A percentile compares a stretch with the other conserved stretches of the same genome.
phyloP scores from a whole-genome alignment of 768 basidiomycete species.

The Cytidiella melzeri region DNA sequence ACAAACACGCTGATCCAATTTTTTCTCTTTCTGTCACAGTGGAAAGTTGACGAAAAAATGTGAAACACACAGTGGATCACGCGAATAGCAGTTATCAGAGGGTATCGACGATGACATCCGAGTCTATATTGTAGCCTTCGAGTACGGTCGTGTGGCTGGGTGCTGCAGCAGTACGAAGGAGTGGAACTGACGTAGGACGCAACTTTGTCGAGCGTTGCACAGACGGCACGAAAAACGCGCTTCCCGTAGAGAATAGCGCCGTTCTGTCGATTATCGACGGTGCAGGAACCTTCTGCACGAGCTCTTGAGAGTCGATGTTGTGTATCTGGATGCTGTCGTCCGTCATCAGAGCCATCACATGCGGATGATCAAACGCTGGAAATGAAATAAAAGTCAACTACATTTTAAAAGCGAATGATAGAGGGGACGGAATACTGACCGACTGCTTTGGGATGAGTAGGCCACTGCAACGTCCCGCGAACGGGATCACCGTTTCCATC shows the following conservation, averaged over 20 bases:
- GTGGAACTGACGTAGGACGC: slow-evolving; percentile 25
- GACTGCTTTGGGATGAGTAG: slow-evolving; percentile 65
- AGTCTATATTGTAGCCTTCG: too few relatives aligned
- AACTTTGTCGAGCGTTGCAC: slow-evolving; percentile 35
- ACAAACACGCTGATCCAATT: too few relatives aligned
- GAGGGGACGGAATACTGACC: slow-evolving; percentile 61
- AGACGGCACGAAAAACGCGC: slow-evolving; percentile 39
- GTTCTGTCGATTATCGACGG: slow-evolving; percentile 29
- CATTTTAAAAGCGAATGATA: too few relatives aligned
- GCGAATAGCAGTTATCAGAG: too few relatives aligned
- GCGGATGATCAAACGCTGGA: slow-evolving; percentile 75
- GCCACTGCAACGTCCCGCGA: slow-evolving; percentile 85
- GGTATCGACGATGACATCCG: too few relatives aligned
- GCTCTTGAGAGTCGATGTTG: slow-evolving; percentile 64
- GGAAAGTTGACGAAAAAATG: too few relatives aligned
- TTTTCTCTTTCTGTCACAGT: too few relatives aligned
- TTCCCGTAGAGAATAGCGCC: slow-evolving; percentile 25
- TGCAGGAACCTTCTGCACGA: slow-evolving; percentile 62
- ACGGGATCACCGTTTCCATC: slow-evolving; percentile 83
- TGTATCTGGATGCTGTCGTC: slow-evolving; percentile 81
- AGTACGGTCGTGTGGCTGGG: too few relatives aligned
- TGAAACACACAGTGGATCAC: too few relatives aligned
- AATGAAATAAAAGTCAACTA: background rate
- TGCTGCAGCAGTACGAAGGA: too few relatives aligned
- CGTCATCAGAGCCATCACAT: slow-evolving; percentile 70